These are phyloP conservation scores for Fusarium kyushuense DNA, from an alignment of 2,329 filamentous ascomycete genomes.

Conservation along the genomic window DNA sequence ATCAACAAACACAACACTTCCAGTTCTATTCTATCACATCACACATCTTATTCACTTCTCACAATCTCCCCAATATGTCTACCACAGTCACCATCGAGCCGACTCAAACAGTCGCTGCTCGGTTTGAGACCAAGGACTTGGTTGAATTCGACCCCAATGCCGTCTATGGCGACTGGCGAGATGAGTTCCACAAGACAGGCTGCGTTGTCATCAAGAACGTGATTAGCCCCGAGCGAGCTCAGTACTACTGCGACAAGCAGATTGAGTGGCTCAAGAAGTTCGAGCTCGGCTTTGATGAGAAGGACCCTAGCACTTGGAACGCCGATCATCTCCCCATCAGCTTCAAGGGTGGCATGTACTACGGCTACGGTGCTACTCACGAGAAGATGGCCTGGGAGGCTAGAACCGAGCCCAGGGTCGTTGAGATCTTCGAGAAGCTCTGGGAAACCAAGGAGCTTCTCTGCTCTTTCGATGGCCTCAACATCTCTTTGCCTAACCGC, in stretches of 20 bases:
- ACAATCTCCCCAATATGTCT: constrained; percentile 16
- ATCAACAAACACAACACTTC: constrained; percentile 10
- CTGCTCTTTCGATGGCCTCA: constrained; percentile 58
- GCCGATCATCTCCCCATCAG: constrained; percentile 40
- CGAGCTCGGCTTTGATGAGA: constrained; percentile 42
- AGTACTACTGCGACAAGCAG: constrained; percentile 44
- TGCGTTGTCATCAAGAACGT: constrained; percentile 45
- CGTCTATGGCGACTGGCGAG: constrained; percentile 41
- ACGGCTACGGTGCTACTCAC: constrained; percentile 60
- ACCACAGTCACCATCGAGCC: constrained; percentile 30
- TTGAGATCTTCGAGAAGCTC: constrained; percentile 60
- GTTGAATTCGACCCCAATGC: constrained; percentile 37
- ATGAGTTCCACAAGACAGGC: constrained; percentile 43
- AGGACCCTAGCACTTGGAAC: constrained; percentile 37
- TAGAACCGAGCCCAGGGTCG: constrained; percentile 61
- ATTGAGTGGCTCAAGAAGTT: constrained; percentile 45
- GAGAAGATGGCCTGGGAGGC: constrained; percentile 63
- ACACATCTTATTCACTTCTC: background rate
- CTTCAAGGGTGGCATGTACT: constrained; percentile 60
- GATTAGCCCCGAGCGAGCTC: constrained; percentile 38
- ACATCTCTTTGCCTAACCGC: constrained; percentile 57
- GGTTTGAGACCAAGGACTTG: constrained; percentile 42
- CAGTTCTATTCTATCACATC: background rate
- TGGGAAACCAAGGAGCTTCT: constrained; percentile 60
- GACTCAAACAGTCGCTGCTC: constrained; percentile 38